Evolutionary conservation across 129 eudicot genomes (phyloP), one percentile per base, ranked within the genome.

Genomic region (Scalesia atractyloides): DNA sequence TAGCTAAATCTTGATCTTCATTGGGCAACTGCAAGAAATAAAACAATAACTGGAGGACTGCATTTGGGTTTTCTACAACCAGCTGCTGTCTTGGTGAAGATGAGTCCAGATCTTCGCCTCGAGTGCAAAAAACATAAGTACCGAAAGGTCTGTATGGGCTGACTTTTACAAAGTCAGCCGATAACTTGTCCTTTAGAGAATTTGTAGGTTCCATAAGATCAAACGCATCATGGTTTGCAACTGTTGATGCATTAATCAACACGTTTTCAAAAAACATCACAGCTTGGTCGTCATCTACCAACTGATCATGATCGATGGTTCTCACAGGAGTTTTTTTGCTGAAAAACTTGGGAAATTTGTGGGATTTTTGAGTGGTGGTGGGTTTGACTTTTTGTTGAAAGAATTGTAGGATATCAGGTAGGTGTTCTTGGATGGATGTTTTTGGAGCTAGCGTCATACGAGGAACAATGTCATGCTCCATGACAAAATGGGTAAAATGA

Each of bases 121-220:
- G 75, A 49, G 82, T 74, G 56, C 90, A 85, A 78, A 93, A 87
- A 7, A 93, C 72, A 8, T 83, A 93, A 4, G 41, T 63, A 13
- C 96, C 98, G 24, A 84, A 93, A 19, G 96, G 95, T 71, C 95
- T 79, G 77, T 93, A 89, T 8, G 96, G 95, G 62, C 90, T 82
- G 56, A 89, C 90, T 66, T 87, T 79, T 10, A 85, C 61, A 20
- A 80, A 85, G 24, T 84, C 84, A 30, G 2, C 48, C 2, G 90
- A 64, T 22, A 92, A 59, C 59, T 74, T 89, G 15, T 80, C 88
- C 56, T 80, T 79, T 63, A 92, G 15, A 30, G 78, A 66, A 64
- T 80, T 80, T 44, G 95, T 82, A 80, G 87, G 64, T 52, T 89
- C 95, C 87, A 78, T 92, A 37, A 82, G 83, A 43, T 82, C 67